These are phyloP conservation scores for Venustampulla echinocandica DNA, from an alignment of 495 filamentous ascomycete species.

Conservation along the genomic window DNA sequence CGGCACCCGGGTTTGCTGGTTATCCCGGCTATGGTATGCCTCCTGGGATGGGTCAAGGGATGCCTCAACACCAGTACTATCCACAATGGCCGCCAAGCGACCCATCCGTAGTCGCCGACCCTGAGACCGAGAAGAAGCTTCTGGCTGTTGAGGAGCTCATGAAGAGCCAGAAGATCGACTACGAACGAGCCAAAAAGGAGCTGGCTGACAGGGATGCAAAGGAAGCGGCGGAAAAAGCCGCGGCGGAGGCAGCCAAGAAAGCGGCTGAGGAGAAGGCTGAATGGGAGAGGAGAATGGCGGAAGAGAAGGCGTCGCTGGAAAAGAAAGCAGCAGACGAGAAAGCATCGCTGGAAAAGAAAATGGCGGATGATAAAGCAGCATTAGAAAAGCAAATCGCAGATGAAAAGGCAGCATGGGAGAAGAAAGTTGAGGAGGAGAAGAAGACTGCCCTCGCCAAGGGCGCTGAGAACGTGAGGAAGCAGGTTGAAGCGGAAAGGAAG, in stretches of 20 bases:
- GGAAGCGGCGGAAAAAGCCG: slow-evolving; percentile 31
- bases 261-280: slow-evolving; percentile 18
- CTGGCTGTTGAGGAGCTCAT: slow-evolving; percentile 37
- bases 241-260: slow-evolving; percentile 23
- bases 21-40: slow-evolving; percentile 30
- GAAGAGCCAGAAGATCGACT: slow-evolving; percentile 29
- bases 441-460: slow-evolving; percentile 15
- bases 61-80: slow-evolving; percentile 7
- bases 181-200: slow-evolving; percentile 16
- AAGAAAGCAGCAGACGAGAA: slow-evolving; percentile 20
- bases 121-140: slow-evolving; percentile 33
- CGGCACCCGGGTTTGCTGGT: slow-evolving; percentile 24
- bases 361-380: slow-evolving; percentile 27
- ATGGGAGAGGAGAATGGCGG: slow-evolving; percentile 11
- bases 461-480: slow-evolving; percentile 14
- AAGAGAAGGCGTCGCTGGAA: slow-evolving; percentile 12
- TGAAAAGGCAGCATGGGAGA: slow-evolving; percentile 29
- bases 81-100: slow-evolving; percentile 18
- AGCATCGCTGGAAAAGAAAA: slow-evolving; percentile 25
- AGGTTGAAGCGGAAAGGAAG: slow-evolving; percentile 14
- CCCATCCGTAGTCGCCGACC: slow-evolving; percentile 24
- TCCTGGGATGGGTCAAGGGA: slow-evolving; percentile 29
- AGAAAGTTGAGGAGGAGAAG: slow-evolving; percentile 23
- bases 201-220: slow-evolving; percentile 10
- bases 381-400: slow-evolving; percentile 19